Conservation (phyloP, 129 eudicot genomes). For the Dittrichia graveolens region DNA sequence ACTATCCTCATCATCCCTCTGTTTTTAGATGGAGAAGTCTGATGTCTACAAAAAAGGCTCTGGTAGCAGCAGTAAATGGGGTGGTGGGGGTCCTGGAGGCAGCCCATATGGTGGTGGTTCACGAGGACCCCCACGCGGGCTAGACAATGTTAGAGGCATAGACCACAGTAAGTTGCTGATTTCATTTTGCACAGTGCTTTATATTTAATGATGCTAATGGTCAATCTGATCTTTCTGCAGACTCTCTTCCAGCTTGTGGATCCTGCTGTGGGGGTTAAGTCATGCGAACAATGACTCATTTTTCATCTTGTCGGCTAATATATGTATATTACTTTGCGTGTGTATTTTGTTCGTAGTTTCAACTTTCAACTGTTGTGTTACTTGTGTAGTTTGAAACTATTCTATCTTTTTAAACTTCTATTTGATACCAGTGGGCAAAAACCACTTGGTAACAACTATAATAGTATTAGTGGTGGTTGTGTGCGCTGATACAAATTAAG, state of each 20-base stretch:
- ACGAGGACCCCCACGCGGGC: constrained; percentile 60
- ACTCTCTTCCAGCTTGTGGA: constrained; percentile 88
- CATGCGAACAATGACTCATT: not conserved
- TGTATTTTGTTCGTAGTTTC: not conserved
- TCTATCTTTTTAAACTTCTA: too few relatives aligned
- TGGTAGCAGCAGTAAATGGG: constrained; percentile 86
- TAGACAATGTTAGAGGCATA: constrained; percentile 70
- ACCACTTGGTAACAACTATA: too few relatives aligned
- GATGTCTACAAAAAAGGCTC: constrained; percentile 73
- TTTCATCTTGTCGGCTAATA: constrained; percentile 6
- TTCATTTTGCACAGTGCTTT: not conserved
- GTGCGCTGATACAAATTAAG: too few relatives aligned
- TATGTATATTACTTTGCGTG: not conserved
- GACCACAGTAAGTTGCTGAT: constrained; percentile 75
- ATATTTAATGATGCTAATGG: not conserved
- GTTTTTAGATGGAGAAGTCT: constrained; percentile 80
- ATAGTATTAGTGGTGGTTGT: too few relatives aligned
- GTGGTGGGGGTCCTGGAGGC: constrained; percentile 86
- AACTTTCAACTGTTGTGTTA: not conserved
- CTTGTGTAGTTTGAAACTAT: not conserved
- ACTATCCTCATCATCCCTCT: not conserved
- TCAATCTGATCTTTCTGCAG: constrained; percentile 34
- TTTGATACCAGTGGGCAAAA: too few relatives aligned
- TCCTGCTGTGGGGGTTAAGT: constrained; percentile 76
- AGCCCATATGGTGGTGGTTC: constrained; percentile 87